phyloP scores from a whole-genome alignment of 768 basidiomycete genomes.

The Antrodiella citrinella region DNA sequence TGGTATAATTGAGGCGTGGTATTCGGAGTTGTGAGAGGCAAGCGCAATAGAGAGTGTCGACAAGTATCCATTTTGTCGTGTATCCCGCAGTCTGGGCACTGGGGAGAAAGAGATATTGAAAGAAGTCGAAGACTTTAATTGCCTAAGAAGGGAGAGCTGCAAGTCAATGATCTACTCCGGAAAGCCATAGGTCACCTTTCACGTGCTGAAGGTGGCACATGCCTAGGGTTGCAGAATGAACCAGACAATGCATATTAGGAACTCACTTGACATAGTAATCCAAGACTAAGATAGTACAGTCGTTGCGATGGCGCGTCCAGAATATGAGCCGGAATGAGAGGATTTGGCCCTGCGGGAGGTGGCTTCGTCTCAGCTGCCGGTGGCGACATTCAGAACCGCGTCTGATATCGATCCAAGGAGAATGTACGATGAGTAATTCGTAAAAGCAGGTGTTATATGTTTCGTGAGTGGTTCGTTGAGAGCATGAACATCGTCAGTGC shows the following conservation, averaged over 20 bases:
- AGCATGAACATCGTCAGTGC: no score
- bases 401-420: no score
- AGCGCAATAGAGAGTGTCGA: conserved; percentile 55
- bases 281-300: conserved; percentile 69
- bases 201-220: not conserved
- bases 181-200: not conserved
- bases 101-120: conserved; percentile 40
- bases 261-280: conserved; percentile 64
- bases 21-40: conserved; percentile 59
- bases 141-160: conserved; percentile 35
- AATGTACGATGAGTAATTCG: no score
- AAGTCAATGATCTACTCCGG: not conserved
- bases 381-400: no score
- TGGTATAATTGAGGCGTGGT: conserved; percentile 64
- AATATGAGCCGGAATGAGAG: conserved; percentile 68
- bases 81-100: conserved; percentile 27
- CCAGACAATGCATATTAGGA: conserved; percentile 10
- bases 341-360: conserved; percentile 23
- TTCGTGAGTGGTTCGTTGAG: no score
- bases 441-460: no score
- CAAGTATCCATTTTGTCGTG: conserved; percentile 64
- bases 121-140: conserved; percentile 66
- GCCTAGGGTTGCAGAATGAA: no score
- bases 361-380: no score
- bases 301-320: conserved; percentile 75